Evolutionary conservation across 208 protist species (phyloP).

Genomic region (Acanthamoeba lenticulata): DNA sequence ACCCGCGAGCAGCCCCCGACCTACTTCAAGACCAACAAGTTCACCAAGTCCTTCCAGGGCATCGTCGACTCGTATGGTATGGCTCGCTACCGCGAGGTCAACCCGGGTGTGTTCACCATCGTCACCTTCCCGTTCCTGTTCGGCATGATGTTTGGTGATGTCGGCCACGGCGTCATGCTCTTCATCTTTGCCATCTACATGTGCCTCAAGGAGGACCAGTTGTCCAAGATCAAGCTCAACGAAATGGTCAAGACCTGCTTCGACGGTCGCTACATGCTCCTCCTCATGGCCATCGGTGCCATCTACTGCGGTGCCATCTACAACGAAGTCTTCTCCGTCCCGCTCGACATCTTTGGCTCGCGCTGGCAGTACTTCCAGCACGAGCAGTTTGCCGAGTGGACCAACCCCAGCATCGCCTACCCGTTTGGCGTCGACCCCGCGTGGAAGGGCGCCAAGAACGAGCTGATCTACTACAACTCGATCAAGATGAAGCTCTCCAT

Average conservation of each 20-base stretch:
- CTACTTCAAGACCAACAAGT: conserved; percentile 97
- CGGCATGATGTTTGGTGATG: conserved; percentile 99
- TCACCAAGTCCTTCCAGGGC: conserved; percentile 95
- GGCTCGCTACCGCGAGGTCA: conserved; percentile 90
- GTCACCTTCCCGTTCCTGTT: conserved; percentile 99
- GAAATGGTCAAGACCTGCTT: conserved; percentile 85
- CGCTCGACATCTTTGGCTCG: conserved; percentile 77
- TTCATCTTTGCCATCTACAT: conserved; percentile 90
- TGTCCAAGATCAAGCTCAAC: conserved; percentile 90
- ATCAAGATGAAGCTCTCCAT: conserved; percentile 99
- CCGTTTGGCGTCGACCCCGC: conserved; percentile 87
- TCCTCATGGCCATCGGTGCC: conserved; percentile 96
- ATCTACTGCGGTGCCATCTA: conserved; percentile 98
- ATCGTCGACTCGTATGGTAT: conserved; percentile 99
- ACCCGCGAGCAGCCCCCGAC: conserved; percentile 95
- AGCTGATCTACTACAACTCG: conserved; percentile 97
- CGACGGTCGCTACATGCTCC: conserved; percentile 93
- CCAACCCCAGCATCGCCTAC: conserved; percentile 65
- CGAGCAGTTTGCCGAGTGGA: conserved; percentile 35
- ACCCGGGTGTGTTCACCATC: conserved; percentile 93
- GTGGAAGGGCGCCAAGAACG: conserved; percentile 94
- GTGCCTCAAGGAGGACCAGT: conserved; percentile 88
- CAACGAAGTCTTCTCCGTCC: conserved; percentile 94
- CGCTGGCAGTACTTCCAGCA: conserved; percentile 59
- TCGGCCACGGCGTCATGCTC: conserved; percentile 97